Base-by-base conservation (phyloP, 257 asterid genomes). In the Marsdenia floribunda region DNA sequence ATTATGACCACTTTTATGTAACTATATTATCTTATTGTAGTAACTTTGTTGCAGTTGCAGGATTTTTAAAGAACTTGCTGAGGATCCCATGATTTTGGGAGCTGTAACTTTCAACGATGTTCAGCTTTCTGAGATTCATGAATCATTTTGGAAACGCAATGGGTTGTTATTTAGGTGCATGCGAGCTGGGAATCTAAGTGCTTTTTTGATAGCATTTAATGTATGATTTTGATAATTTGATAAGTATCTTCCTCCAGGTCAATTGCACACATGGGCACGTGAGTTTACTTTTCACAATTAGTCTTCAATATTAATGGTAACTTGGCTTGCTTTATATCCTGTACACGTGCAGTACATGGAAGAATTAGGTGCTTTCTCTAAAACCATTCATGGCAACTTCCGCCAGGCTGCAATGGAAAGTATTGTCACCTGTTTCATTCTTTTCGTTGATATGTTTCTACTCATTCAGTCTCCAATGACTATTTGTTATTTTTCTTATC, bases 121-220 rank as follows among this genome's bases (percentile, higher is more conserved):
- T 37, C 46, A 70, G 59, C 71, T 77, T 14, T 46, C 76, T 63
- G 71, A 68, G 71, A 75, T 74, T 67, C 79, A 69, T 49, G 71
- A 46, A 64, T 81, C 84, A 37, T 77, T 81, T 75, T 77, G 79
- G 77, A 73, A 37, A 74, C 64, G 42, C 29, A 67, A 76, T 61
- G 84, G 79, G 46, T 58, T 81, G 72, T 64, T 81, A 33, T 50
- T 61, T 77, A 81, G 77, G 60, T 81, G 82, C 75, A 46, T 81
- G 46, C 71, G 50, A 42, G 49, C 49, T 6, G 76, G 77, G 55
- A 81, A 77, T 74, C 50, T 14, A 6, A 44, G 74, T 46, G 84
- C 82, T 52, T 16, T 64, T 44, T n/a, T 53, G 6, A 21, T 33
- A 19, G 65, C 71, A 70, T 24, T 64, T 21, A 19, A 77, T 75